Conservation (phyloP, 331 rosid species). For the Pyrus hybrid region DNA sequence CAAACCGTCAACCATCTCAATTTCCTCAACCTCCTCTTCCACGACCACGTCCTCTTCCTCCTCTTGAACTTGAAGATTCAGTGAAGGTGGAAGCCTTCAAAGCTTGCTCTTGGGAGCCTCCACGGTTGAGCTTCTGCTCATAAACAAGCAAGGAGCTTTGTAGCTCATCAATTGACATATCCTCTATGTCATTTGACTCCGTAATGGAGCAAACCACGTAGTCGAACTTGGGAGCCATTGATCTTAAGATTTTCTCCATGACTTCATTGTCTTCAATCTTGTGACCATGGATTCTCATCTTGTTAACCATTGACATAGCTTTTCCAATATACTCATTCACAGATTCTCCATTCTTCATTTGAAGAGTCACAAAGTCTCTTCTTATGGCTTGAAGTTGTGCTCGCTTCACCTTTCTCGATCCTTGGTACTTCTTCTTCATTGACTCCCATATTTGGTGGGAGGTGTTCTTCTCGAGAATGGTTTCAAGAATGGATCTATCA, state of each 20-base stretch:
- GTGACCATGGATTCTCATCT: conserved; percentile 1
- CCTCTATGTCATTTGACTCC: neutral
- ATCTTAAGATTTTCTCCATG: neutral
- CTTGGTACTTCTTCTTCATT: neutral
- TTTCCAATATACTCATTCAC: neutral
- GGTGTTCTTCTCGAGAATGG: neutral
- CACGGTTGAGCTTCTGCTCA: neutral
- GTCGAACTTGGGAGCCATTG: too few species aligned
- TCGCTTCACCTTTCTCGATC: neutral
- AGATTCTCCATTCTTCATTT: neutral
- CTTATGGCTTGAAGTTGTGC: neutral
- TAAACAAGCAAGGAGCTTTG: neutral
- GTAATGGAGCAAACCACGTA: too few species aligned
- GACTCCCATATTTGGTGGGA: neutral
- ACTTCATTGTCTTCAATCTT: neutral
- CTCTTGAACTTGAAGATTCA: neutral
- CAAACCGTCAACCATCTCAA: neutral
- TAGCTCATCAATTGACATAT: neutral
- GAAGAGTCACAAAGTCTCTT: neutral
- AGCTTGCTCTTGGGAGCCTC: neutral
- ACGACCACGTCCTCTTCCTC: neutral
- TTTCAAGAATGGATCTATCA: neutral
- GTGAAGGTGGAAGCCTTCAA: neutral
- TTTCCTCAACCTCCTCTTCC: neutral
- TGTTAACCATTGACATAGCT: neutral